Evolutionary conservation across 441 rosid genomes (phyloP), one percentile per base, ranked within the genome.

Genomic region (Aquilaria agallochum): DNA sequence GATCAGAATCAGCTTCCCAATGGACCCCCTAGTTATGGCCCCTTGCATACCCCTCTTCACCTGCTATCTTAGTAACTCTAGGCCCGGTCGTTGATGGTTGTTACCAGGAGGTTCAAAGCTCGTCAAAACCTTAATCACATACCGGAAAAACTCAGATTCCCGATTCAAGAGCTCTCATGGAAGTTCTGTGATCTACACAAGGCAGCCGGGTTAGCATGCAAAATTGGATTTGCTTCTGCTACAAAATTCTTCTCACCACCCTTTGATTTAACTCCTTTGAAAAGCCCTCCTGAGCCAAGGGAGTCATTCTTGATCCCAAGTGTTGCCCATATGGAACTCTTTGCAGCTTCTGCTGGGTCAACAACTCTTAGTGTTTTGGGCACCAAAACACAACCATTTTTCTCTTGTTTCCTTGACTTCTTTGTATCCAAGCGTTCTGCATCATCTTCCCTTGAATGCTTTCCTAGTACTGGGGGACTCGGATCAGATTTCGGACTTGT

Each of bases 281-380:
- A 83, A 66, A 88, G 67, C 20, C 82, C 83, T 52, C 78, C 83
- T 40, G 72, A 68, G 31, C 70, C 63, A 31, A 73, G 55, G 11
- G 76, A 74, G 50, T 88, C 98, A 56, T 90, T 83, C 80, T 80
- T 85, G 63, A 93, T 88, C 55, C 97, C 98, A 0, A 90, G 78
- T 0, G 97, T 90, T 67, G 88, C 76, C 98, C 98, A 93, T 75
- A 93, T 93, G 8, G 98, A 90, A 71, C 98, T 93, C 77, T 84
- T 93, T 11, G 98, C 96, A 1, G 97, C 94, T 73, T 93, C 96
- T 44, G 58, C 75, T 0, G 97, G 98, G 61, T 90, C 94, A 58
- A 82, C 95, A 46, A 88, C 77, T 71, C 97, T 79, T 55, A 93
- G 62, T 8, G 79, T 90, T 71, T 90, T 93, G 0, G 98, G 96